Evolutionary conservation across 2,329 filamentous ascomycete species (phyloP), one percentile per base, ranked within the genome.

Genomic region (Stylonectria norvegica): DNA sequence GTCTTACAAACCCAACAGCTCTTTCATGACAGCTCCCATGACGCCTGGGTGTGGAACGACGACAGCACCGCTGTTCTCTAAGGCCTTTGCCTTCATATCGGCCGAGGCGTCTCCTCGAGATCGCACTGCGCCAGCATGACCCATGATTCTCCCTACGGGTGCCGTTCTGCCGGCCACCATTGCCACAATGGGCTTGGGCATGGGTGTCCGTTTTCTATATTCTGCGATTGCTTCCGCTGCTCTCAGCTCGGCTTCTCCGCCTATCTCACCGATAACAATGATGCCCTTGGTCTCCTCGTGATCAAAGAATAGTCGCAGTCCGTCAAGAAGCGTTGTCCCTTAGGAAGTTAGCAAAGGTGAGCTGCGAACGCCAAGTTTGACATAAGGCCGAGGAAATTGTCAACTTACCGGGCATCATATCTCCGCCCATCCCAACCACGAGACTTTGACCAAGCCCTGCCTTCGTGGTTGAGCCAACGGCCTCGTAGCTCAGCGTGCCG

Each of bases 401-500:
- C n/a, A n/a, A n/a, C n/a, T 16, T 45, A 64, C 84, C 84, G 2
- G 85, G 82, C 40, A 89, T 67, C 23, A 85, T 73, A 56, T 90
- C 86, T 3, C 86, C 86, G 3, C 86, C 86, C 70, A 90, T 83
- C 12, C 84, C 85, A 31, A 90, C 81, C 29, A 85, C 86, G 5
- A 89, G 66, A 55, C 83, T 88, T 61, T 91, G 86, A 0, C 86
- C 86, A 1, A 90, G 67, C 0, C 86, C 85, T n/a, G 78, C 81
- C 45, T 81, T 72, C 5, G 83, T 86, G 17, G 86, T 81, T 2
- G 84, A 82, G 0, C 83, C 86, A 1, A 89, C 86, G 2, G 86
- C 80, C 60, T 91, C 86, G 55, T 90, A 91, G 46, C 84, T 88
- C 28, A 91, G 66, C 0, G 86, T 91, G 1, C 86, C 86, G 1